Evolutionary conservation across 352 stramenopile species (phyloP), one percentile per base, ranked within the genome.

Genomic region (Globisporangium okanoganense): DNA sequence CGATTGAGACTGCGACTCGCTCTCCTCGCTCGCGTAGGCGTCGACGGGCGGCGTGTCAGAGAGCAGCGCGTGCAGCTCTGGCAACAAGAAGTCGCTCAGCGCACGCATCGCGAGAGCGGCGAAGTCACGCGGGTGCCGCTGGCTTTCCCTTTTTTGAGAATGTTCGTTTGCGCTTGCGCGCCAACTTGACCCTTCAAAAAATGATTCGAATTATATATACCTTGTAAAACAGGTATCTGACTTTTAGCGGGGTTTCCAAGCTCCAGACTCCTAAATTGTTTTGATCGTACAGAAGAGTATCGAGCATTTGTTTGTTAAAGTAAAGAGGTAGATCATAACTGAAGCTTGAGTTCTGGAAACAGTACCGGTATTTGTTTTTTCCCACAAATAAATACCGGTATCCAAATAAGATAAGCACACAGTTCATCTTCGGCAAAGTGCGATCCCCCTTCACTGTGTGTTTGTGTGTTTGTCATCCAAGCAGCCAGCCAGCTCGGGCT

Each of bases 61-160:
- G 52, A 91, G 70, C 57, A 83, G 72, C 56, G 66, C 59, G 52
- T 84, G 76, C 62, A 86, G 51, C 68, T 89, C 82, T 18, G 65
- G 74, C 45, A 85, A 66, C 44, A 88, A 43, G 64, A 88, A 91
- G 13, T 78, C 74, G 45, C 64, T 79, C 41, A 70, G 66, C 53
- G 66, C 68, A 16, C 67, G 54, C 56, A 80, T 75, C 18, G 29
- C 7, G 47, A 36, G 5, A 7, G 22, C 25, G 24, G 24, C 6
- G 29, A 33, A 33, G 29, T 33, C 29, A 33, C 29, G 29, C 29
- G 6, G 29, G 29, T 33, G 29, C 29, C 29, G 29, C 20, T 3
- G 18, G 8, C 13, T 29, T 49, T 49, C 20, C 43, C 20, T 29
- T 29, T 27, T 29, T 49, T 33, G 3, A 33, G 16, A 22, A 2